phyloP scores from a whole-genome alignment of 352 stramenopile genomes.

The Phytophthora colocasiae region DNA sequence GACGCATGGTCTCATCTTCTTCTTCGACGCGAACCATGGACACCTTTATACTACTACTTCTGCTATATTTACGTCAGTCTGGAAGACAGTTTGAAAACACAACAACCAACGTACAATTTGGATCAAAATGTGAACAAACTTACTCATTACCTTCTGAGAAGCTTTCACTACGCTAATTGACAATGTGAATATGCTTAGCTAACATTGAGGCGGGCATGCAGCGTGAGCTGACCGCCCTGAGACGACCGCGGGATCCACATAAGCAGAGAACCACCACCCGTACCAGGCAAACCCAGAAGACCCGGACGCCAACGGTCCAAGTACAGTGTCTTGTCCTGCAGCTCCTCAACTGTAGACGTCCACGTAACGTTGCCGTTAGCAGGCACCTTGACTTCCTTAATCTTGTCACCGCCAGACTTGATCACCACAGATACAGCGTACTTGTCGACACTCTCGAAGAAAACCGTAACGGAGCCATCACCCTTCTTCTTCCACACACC shows the following conservation, averaged over 20 bases:
- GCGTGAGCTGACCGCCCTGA: constrained; percentile 31
- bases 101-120: no score
- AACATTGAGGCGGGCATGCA: constrained; percentile 41
- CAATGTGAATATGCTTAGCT: constrained; percentile 27
- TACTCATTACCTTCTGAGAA: constrained; percentile 27
- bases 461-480: constrained; percentile 33
- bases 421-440: constrained; percentile 34
- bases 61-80: background rate
- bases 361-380: constrained; percentile 25
- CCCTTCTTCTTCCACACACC: constrained; percentile 52
- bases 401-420: constrained; percentile 35
- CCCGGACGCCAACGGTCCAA: constrained; percentile 19
- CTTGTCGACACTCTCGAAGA: constrained; percentile 36
- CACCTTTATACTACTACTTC: constrained; percentile 12
- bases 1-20: constrained; percentile 60
- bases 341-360: constrained; percentile 24
- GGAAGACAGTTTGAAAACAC: no score
- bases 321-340: constrained; percentile 43
- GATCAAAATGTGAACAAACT: no score
- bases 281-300: constrained; percentile 9
- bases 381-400: constrained; percentile 28
- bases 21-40: constrained; percentile 34
- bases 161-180: constrained; percentile 32
- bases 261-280: constrained; percentile 7
- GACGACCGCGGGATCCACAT: constrained; percentile 28